Evolutionary conservation across 495 filamentous ascomycete genomes (phyloP).

Genomic region (Penicillium chermesinum): DNA sequence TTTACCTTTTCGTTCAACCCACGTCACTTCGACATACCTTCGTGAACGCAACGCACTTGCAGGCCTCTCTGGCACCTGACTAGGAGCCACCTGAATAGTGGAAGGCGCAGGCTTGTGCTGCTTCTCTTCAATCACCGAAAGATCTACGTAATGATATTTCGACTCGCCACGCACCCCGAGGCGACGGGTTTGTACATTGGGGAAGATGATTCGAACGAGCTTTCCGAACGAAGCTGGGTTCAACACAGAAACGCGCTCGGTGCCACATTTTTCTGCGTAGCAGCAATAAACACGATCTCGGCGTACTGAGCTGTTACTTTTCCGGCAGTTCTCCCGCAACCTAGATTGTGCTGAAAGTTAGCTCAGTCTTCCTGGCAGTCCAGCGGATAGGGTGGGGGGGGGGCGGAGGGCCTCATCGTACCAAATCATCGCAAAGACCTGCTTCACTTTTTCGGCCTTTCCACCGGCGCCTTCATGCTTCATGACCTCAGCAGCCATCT

Average conservation of each 20-base stretch:
- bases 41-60: constrained; percentile 29
- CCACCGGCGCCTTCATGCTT: constrained; percentile 64
- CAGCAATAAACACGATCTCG: constrained; percentile 88
- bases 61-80: constrained; percentile 18
- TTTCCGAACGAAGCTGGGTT: constrained; percentile 98
- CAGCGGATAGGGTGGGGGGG: neutral
- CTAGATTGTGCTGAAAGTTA: too few relatives aligned
- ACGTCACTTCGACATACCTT: constrained; percentile 35
- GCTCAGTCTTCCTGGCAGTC: too few relatives aligned
- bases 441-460: constrained; percentile 88
- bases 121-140: constrained; percentile 59
- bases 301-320: constrained; percentile 78
- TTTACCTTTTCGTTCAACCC: too few relatives aligned
- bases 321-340: constrained; percentile 77
- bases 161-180: constrained; percentile 93
- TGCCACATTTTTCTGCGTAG: constrained; percentile 86
- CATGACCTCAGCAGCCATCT: constrained; percentile 76
- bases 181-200: constrained; percentile 84
- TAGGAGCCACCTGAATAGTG: constrained; percentile 23
- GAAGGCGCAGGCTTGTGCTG: constrained; percentile 32
- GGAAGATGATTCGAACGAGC: constrained; percentile 91
- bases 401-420: constrained; percentile 41
- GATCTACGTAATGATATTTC: constrained; percentile 96
- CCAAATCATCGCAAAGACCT: constrained; percentile 98
- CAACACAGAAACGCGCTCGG: constrained; percentile 83